phyloP scores from a whole-genome alignment of 1,139 yeast genomes.

The Lodderomyces margitis region DNA sequence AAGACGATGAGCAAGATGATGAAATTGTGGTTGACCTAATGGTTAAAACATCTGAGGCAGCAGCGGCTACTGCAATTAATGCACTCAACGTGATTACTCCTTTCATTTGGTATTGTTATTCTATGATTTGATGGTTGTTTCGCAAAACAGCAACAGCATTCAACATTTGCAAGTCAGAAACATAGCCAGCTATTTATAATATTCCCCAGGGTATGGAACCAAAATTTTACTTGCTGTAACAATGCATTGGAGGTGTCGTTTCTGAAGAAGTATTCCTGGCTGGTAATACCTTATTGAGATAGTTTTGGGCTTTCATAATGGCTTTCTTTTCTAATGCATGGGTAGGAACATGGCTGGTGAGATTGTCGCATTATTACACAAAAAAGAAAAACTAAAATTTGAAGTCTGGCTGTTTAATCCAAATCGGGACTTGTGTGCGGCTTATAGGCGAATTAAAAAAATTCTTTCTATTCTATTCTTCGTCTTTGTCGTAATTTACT shows the following conservation, averaged over 20 bases:
- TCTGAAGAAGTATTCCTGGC: too few species aligned
- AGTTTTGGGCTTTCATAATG: neutral
- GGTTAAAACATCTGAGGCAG: conserved; percentile 21
- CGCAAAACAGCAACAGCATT: too few species aligned
- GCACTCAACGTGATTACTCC: conserved; percentile 9
- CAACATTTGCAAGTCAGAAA: too few species aligned
- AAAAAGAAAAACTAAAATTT: neutral
- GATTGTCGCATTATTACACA: too few species aligned
- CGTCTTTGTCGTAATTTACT: neutral
- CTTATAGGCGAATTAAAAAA: too few species aligned
- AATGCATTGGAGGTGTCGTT: too few species aligned
- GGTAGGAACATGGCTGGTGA: neutral
- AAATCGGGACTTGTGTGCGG: neutral
- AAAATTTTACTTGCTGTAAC: too few species aligned
- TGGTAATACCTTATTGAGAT: neutral
- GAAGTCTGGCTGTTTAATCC: neutral
- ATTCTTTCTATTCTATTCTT: neutral
- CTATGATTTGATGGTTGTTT: too few species aligned
- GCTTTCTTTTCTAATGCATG: too few species aligned
- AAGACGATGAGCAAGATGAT: conserved; percentile 17
- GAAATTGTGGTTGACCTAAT: conserved; percentile 31
- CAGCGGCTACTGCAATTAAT: conserved; percentile 19
- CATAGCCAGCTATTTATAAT: conserved; percentile 2
- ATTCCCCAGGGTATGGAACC: neutral
- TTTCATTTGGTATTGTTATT: neutral